Evolutionary conservation across 495 filamentous ascomycete species (phyloP), one percentile per base, ranked within the genome.

Genomic region (Lepraria neglecta): DNA sequence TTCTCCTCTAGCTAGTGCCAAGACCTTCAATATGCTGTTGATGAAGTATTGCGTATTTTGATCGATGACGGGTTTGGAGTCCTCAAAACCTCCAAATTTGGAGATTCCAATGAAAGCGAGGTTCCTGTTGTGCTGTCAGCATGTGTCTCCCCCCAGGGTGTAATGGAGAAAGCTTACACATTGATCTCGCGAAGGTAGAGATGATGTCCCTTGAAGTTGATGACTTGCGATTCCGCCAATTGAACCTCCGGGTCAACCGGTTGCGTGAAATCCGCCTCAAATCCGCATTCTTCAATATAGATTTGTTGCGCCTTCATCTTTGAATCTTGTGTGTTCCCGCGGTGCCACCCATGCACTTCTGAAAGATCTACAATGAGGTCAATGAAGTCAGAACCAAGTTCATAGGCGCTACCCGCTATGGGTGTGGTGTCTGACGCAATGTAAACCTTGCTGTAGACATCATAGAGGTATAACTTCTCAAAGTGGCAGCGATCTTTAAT

Each of bases 321-420:
- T 6, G 79, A 81, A 62, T 84, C 82, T 1, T 86, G 78, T 14
- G 82, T 79, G 64, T 80, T 75, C 65, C 76, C 76, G 40, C 85
- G 74, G 30, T 79, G 74, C 85, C 86, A 97, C 6, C 91, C 92
- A 67, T 97, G 97, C 19, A 98, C 86, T 71, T 97, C 91, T 15
- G 88, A 92, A 35, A 97, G 83, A 71, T 98, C 94, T 54, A 97
- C 92, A 60, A 98, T 92, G 48, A 96, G 90, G 71, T 98, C 92
- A 60, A 98, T 95, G 69, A 91, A 98, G 70, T 97, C 94, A 30
- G 89, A 94, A 72, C 95, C 97, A 67, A 97, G 94, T 76, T 97
- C 94, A 71, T 98, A 98, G 71, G 87, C 88, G 21, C 86, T 84
- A 79, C 95, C 90, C 66, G 96, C 91, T 40, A 92, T 89, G 6